A percentile compares a stretch with the other conserved stretches of the same genome.
Evolutionary conservation across 306 rosid genomes (phyloP).

Genomic region (Vicia sativa): DNA sequence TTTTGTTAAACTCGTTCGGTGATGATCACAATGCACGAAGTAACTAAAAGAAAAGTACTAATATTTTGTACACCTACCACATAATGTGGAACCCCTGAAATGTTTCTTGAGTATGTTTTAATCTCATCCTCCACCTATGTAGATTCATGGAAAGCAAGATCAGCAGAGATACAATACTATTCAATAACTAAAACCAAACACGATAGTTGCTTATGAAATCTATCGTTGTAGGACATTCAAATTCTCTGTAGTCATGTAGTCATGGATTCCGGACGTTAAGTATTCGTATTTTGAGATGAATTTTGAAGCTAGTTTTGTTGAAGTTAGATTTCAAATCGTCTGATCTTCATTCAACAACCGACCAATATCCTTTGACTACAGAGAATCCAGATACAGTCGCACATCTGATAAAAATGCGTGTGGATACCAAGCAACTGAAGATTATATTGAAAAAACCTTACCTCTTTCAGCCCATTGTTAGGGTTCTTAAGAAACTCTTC

Average conservation of each 20-base stretch:
- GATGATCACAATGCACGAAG: background rate
- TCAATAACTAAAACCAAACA: background rate
- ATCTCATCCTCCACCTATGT: slow-evolving; percentile 77
- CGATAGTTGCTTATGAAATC: background rate
- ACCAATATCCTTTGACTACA: background rate
- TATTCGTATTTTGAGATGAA: background rate
- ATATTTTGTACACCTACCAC: slow-evolving; percentile 55
- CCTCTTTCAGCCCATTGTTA: slow-evolving; percentile 82
- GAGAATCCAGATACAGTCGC: background rate
- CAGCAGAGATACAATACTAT: slow-evolving; percentile 8
- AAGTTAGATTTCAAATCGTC: background rate
- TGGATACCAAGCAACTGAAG: slow-evolving; percentile 9
- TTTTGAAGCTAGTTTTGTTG: background rate
- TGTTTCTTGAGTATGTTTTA: slow-evolving; percentile 50
- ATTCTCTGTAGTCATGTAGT: background rate
- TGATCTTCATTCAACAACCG: background rate
- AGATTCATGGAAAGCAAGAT: slow-evolving; percentile 37
- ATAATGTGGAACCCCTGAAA: slow-evolving; percentile 78
- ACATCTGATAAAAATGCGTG: background rate
- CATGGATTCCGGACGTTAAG: too few species aligned
- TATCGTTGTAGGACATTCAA: background rate
- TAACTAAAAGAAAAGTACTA: slow-evolving; percentile 2
- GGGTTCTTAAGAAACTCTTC: slow-evolving; percentile 80
- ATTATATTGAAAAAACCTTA: slow-evolving; percentile 31
- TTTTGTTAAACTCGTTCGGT: too few species aligned